A percentile compares a stretch with the other conserved stretches of the same genome.
phyloP scores from a whole-genome alignment of 2,329 filamentous ascomycete species.

The Penicillium sp. region DNA sequence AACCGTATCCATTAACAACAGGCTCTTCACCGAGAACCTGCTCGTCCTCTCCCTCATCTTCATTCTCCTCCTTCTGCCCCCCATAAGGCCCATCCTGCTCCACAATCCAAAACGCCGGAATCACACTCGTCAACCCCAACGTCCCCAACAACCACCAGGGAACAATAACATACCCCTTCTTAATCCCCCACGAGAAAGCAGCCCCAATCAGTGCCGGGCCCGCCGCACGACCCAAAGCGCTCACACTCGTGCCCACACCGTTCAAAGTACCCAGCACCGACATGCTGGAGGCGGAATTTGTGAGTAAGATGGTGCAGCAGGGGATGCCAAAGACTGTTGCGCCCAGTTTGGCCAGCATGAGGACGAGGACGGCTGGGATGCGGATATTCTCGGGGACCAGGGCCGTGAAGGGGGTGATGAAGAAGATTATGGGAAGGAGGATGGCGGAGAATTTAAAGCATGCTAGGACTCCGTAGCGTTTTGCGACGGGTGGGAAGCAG shows the following conservation, averaged over 20 bases:
- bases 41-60: conserved; percentile 14
- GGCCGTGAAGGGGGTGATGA: conserved; percentile 79
- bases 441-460: conserved; percentile 72
- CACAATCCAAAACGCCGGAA: conserved; percentile 74
- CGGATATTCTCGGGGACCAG: conserved; percentile 61
- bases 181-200: conserved; percentile 75
- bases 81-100: conserved; percentile 70
- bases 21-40: not conserved
- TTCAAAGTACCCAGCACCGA: conserved; percentile 84
- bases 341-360: conserved; percentile 76
- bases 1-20: conserved; percentile 13
- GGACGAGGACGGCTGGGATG: conserved; percentile 61
- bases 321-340: conserved; percentile 85
- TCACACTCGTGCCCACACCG: conserved; percentile 82
- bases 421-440: conserved; percentile 73
- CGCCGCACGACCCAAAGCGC: conserved; percentile 75
- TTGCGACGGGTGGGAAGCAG: conserved; percentile 76
- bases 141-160: conserved; percentile 79
- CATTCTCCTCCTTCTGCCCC: conserved; percentile 36
- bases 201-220: conserved; percentile 76
- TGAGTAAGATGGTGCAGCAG: conserved; percentile 85
- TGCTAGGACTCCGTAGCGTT: conserved; percentile 70
- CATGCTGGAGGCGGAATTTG: conserved; percentile 78
- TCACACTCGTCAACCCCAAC: conserved; percentile 65
- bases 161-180: conserved; percentile 73